Evolutionary conservation across 2,329 filamentous ascomycete genomes (phyloP), one percentile per base, ranked within the genome.

Genomic region (Cyphellophora attinorum): DNA sequence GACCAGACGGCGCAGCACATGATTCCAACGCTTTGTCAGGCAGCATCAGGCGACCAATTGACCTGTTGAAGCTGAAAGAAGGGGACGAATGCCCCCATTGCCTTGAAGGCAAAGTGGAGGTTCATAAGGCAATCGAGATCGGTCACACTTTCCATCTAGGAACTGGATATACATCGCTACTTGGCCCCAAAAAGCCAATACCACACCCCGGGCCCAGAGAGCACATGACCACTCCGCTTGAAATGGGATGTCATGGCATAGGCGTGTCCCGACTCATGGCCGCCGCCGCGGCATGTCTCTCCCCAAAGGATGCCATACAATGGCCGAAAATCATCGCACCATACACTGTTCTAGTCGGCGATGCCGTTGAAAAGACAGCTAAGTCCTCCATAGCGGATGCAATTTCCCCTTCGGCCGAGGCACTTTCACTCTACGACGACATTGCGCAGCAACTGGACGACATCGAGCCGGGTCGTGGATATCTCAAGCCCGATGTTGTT

Each of bases 171-270:
- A 88, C 82, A 15, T 67, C 74, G 13, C 80, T 85, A 0, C 67
- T 98, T 1, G 63, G 70, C 5, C 81, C 84, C 1, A 67, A 91
- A 2, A 41, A 40, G 29, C 44, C 33, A 29, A 18, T 17, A 38
- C 46, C 13, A 33, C 44, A 6, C 31, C 33, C 14, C 12, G 46
- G 21, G 2, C 19, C 34, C 15, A n/a, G n/a, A n/a, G 35, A 39
- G 11, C 47, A 52, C 11, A 49, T 55, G 15, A 44, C 51, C 30
- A 50, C 59, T 11, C 55, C 56, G 6, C 66, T 76, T 0, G 76
- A 93, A 45, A 98, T 98, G 91, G 91, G 91, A 36, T 98, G 91
- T 55, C 85, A 95, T 53, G 91, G 91, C 1, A 93, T 98, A 41
- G 91, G 91, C 2, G 76, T 98, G 12, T 93, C 86, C 4, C 80